Percentiles rank a stretch among this genome's conserved stretches.
phyloP scores from a whole-genome alignment of 352 stramenopile species.

The Phytophthora pluvialis region DNA sequence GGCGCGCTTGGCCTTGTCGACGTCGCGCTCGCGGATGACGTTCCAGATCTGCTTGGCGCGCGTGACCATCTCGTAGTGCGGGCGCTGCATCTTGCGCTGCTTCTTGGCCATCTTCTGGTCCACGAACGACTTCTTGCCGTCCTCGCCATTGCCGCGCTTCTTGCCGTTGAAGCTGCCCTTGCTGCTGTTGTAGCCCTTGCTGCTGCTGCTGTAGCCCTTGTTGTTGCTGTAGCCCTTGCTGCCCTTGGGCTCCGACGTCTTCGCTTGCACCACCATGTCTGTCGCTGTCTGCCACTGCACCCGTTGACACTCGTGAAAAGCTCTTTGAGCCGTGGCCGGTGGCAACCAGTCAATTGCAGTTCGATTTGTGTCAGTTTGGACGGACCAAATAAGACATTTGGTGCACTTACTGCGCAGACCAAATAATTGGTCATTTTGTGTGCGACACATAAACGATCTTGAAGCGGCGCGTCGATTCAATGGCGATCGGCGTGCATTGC shows the following conservation, averaged over 20 bases:
- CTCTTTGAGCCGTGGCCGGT: constrained; percentile 15
- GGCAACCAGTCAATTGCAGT: constrained; percentile 38
- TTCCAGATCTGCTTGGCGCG: constrained; percentile 97
- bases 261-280: constrained; percentile 40
- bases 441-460: constrained; percentile 17
- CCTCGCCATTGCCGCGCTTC: constrained; percentile 60
- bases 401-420: not conserved
- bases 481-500: constrained; percentile 3
- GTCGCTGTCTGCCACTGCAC: constrained; percentile 21
- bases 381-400: constrained; percentile 9
- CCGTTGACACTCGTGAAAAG: constrained; percentile 10
- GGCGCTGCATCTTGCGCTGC: constrained; percentile 94
- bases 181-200: constrained; percentile 34
- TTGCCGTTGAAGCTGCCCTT: constrained; percentile 53
- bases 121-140: constrained; percentile 85
- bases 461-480: constrained; percentile 27
- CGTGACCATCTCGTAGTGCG: constrained; percentile 93
- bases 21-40: constrained; percentile 90
- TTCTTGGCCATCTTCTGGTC: constrained; percentile 92
- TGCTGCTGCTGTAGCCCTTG: constrained; percentile 38
- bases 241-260: constrained; percentile 18
- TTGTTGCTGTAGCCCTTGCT: constrained; percentile 37
- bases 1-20: constrained; percentile 83
- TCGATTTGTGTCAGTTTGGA: constrained; percentile 1
- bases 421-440: not conserved